Base-by-base conservation (phyloP, 1,139 yeast genomes). In the Nakaseomyces glabratus region DNA sequence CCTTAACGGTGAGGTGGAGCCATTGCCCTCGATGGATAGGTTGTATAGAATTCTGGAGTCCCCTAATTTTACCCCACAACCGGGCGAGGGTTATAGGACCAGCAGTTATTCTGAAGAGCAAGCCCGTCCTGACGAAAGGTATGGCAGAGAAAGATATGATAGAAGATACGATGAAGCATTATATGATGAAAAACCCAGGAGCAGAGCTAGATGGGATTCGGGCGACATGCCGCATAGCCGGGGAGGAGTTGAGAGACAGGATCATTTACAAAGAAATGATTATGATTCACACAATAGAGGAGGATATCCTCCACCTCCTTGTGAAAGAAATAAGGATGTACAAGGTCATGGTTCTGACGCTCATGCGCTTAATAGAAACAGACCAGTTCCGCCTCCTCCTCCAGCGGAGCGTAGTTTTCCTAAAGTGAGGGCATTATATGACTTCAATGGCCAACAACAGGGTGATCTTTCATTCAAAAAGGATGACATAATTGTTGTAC, bases 401-500 rank as follows among this genome's bases (percentile, higher is more conserved):
- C 22, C 21, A 7, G 28, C 33, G 4, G 24, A 18, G 8, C 33
- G 14, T 22, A 21, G 21, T 12, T 20, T 78, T 7, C 75, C 71
- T 46, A 86, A 82, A 58, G 98, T 95, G 0, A 78, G 84, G 42
- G 98, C 97, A 0, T 65, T 86, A 45, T 90, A 71, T 61, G 70
- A 88, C 3, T 90, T 88, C 57, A 81, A 38, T 10, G 57, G 57
- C 14, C 95, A 88, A 59, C 93, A 90, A 62, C 58, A 69, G 25
- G 97, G 96, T 2, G 98, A 90, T 58, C 69, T 90, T 49, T 74
- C 94, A 8, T 90, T 90, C 68, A 78, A 74, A 47, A 90, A 90
- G 64, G 98, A 98, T 38, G 98, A 90, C 58, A 82, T 84, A n/a
- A 82, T 90, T 49, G 81, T 84, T 29, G 81, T 90, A 46, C 64